Base-by-base conservation (phyloP, 331 rosid species). In the Arachis monticola region DNA sequence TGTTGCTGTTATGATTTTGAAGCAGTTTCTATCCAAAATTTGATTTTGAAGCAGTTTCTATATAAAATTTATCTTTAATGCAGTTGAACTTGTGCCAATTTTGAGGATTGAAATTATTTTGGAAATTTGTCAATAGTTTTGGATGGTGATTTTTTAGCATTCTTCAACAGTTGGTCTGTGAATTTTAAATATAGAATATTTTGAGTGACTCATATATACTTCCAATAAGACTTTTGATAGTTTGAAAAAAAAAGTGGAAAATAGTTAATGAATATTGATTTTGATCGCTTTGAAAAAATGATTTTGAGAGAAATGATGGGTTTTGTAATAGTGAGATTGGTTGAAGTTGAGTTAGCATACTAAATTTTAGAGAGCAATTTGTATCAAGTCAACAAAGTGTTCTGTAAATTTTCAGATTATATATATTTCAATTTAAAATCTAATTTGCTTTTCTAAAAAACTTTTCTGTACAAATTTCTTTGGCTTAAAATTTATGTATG, bases 111-210 rank as follows among this genome's bases (percentile, higher is more conserved):
- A 32, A 42, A 27, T n/a, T 60, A 22, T 48, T 65, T 66, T 6
- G 35, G 44, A 46, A 7, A 66, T 72, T 64, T 7, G 35, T 60
- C 32, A 4, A 30, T 74, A 57, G 70, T 57, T 48, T 61, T 76
- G 6, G 52, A 44, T 58, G 59, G 58, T 48, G 64, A 53, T 64
- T 64, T 48, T 56, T 67, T 53, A 48, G 47, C 59, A 48, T 50
- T 67, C 11, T 58, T 67, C 11, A 55, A 42, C 14, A 40, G 30
- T 70, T 30, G 60, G 64, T 70, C 45, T 72, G 56, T 2, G 48
- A 62, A 58, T 71, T 79, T 79, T 79, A 64, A 75, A 58, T 45
- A 60, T 48, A 38, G 64, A 69, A 35, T 72, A 68, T 38, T 31
- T 32, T 58, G 44, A 12, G 51, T 58, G 48, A 60, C 65, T 70